Conservation (phyloP, 805 yeast species). For the Saccharomyces kudriavzevii region DNA sequence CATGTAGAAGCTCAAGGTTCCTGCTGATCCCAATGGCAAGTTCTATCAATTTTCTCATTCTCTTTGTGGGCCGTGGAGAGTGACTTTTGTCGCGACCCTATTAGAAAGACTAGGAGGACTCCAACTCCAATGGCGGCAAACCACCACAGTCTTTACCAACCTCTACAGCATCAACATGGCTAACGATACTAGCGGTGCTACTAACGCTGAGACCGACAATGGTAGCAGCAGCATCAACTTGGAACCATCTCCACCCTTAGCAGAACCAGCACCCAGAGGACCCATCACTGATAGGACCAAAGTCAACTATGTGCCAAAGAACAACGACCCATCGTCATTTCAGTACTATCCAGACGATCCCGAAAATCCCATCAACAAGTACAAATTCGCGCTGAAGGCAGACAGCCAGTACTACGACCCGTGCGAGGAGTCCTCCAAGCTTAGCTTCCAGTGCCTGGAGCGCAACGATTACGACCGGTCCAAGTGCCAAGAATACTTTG, state of each 20-base stretch:
- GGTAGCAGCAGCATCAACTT: neutral
- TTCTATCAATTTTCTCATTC: neutral
- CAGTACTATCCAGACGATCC: constrained; percentile 74
- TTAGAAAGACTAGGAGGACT: neutral
- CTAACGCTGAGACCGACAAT: constrained; percentile 46
- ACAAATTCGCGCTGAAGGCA: constrained; percentile 62
- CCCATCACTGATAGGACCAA: constrained; percentile 9
- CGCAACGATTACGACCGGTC: constrained; percentile 63
- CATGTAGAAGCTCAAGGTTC: neutral
- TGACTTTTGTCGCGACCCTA: neutral
- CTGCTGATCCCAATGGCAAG: neutral
- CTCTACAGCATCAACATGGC: neutral
- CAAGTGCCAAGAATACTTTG: constrained; percentile 72
- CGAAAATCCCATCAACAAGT: constrained; percentile 57
- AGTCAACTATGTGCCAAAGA: constrained; percentile 20
- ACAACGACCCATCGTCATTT: constrained; percentile 14
- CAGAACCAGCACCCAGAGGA: neutral
- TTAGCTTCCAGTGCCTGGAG: constrained; percentile 80
- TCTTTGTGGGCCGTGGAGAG: neutral
- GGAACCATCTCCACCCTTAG: constrained; percentile 1
- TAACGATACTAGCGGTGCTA: constrained; percentile 34
- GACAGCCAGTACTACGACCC: constrained; percentile 88
- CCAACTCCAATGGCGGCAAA: neutral
- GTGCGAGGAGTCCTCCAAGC: constrained; percentile 79
- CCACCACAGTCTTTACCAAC: neutral